Evolutionary conservation across 2,329 filamentous ascomycete species (phyloP).

Genomic region (Dendrostoma leiphaemia): DNA sequence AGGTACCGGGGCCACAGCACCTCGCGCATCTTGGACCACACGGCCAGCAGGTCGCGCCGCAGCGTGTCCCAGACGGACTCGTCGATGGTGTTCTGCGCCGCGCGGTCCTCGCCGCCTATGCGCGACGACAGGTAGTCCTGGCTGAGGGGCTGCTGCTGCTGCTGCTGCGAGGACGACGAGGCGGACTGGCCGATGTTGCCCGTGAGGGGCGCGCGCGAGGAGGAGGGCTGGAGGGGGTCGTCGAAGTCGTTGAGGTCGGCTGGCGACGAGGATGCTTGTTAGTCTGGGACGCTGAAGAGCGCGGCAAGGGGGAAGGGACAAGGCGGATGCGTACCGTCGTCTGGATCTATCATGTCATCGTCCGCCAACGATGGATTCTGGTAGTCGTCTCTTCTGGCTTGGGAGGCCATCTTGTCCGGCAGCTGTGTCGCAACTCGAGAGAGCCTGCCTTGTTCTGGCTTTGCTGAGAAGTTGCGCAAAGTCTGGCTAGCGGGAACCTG

Average conservation of each 20-base stretch:
- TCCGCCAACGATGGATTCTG: constrained; percentile 57
- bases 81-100: constrained; percentile 90
- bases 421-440: not conserved
- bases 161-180: constrained; percentile 46
- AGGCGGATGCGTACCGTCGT: constrained; percentile 60
- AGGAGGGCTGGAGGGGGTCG: constrained; percentile 69
- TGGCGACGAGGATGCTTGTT: constrained; percentile 29
- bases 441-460: no score
- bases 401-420: constrained; percentile 41
- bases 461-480: no score
- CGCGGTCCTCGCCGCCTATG: constrained; percentile 90
- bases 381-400: constrained; percentile 54
- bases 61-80: constrained; percentile 98
- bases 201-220: constrained; percentile 75
- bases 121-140: constrained; percentile 83
- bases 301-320: not conserved
- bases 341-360: constrained; percentile 74
- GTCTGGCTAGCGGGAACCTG: not conserved
- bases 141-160: constrained; percentile 63
- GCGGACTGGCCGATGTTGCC: constrained; percentile 71
- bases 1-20: constrained; percentile 96
- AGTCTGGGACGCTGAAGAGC: not conserved
- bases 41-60: constrained; percentile 82
- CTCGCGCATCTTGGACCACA: constrained; percentile 98
- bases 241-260: constrained; percentile 91